Percentiles rank a stretch among this genome's conserved stretches.
Evolutionary conservation across 1,139 yeast genomes (phyloP).

Genomic region (Yarrowia galli): DNA sequence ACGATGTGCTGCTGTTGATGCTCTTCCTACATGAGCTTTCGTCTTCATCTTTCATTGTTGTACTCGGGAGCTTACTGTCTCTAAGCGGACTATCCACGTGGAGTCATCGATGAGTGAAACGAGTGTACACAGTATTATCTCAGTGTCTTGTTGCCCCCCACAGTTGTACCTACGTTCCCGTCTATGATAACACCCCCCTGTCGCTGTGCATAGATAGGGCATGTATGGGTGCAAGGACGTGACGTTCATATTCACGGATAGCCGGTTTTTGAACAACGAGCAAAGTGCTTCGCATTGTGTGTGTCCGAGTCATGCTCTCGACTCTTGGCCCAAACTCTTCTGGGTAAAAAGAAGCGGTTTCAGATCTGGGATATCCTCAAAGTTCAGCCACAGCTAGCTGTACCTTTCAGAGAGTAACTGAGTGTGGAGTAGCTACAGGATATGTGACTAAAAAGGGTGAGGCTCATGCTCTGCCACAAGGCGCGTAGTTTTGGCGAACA

Average conservation of each 20-base stretch:
- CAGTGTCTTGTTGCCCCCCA: too few species aligned
- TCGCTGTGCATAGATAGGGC: conserved; percentile 23
- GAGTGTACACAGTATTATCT: too few species aligned
- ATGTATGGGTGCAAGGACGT: neutral
- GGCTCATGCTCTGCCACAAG: neutral
- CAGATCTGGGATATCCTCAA: conserved; percentile 26
- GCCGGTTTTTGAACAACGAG: neutral
- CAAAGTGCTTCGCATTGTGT: too few species aligned
- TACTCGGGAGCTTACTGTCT: conserved; percentile 17
- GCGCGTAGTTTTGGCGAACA: conserved; percentile 17
- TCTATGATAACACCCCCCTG: neutral
- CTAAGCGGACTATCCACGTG: conserved; percentile 6
- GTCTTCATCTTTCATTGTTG: neutral
- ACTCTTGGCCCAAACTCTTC: neutral
- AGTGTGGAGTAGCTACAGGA: too few species aligned
- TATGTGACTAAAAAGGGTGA: neutral
- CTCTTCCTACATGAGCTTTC: neutral
- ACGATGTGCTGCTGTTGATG: neutral
- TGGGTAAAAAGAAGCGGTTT: conserved; percentile 1
- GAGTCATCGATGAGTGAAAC: neutral
- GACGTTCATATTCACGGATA: neutral
- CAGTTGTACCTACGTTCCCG: neutral
- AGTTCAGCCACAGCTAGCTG: conserved; percentile 37
- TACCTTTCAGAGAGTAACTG: too few species aligned
- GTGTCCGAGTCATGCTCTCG: conserved; percentile 4